Evolutionary conservation across 2,329 filamentous ascomycete genomes (phyloP), one percentile per base, ranked within the genome.

Genomic region (Pseudogymnoascus sp.): DNA sequence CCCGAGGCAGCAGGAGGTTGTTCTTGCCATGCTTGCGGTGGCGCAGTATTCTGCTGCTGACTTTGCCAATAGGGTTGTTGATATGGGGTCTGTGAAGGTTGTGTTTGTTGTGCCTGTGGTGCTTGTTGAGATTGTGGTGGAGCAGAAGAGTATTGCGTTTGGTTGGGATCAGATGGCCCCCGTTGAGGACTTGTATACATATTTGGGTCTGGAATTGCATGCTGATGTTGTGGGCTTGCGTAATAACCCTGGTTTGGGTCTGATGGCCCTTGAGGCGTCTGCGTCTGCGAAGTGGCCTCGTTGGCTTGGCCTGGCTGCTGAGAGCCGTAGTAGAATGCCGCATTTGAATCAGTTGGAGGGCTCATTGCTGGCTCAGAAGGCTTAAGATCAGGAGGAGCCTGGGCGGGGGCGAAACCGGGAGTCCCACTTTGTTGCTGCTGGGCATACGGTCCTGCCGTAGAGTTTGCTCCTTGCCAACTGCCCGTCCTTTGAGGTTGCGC

Each of bases 311-410:
- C 59, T 18, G 65, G 63, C 53, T 72, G 69, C 53, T 70, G 64
- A 11, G 70, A 62, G 18, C 75, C 79, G 69, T 83, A 84, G 72
- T 88, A 89, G 69, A 83, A 87, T 8, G 80, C 79, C 10, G 81
- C 77, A 64, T 78, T 82, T 1, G 82, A 78, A 64, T 88, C 84
- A 14, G 78, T 70, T 16, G 73, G 71, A 7, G 75, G 73, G 3
- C 76, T 73, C 12, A 70, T 69, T 14, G 70, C 62, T 66, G 75
- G 66, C 68, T 72, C 75, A 65, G 66, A 70, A 63, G 63, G 75
- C 62, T 66, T 73, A 71, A 70, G 72, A 28, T 65, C 68, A 3
- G 73, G 72, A 60, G 69, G 72, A n/a, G 69, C 74, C 61, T 73
- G 76, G 37, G 73, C 71, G 33, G 73, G 69, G 42, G 68, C 62